Conservation (phyloP, 2,329 filamentous ascomycete species). For the Arthroderma sp. region DNA sequence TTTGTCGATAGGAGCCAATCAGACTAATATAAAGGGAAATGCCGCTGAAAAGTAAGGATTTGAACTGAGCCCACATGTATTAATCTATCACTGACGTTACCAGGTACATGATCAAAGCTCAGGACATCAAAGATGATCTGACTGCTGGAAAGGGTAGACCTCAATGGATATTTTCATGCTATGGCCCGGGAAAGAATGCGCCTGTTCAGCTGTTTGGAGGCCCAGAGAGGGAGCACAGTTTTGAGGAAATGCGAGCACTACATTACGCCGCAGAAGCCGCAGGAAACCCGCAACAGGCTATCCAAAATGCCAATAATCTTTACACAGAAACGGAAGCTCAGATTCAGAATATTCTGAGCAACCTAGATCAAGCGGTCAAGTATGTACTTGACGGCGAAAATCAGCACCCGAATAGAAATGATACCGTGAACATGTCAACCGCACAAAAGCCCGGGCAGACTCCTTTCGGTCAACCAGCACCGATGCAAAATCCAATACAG, state of each 20-base stretch:
- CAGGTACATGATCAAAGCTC: constrained; percentile 44
- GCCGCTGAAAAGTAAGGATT: too few species aligned
- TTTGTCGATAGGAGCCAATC: too few species aligned
- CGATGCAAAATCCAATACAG: neutral
- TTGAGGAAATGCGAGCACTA: constrained; percentile 66
- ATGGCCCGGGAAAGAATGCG: constrained; percentile 62
- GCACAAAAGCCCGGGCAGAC: constrained; percentile 5
- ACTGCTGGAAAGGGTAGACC: constrained; percentile 51
- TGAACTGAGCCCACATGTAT: too few species aligned
- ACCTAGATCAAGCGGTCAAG: constrained; percentile 58
- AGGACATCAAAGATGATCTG: constrained; percentile 53
- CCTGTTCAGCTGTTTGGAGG: constrained; percentile 78
- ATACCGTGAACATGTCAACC: constrained; percentile 27
- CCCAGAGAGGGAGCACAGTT: constrained; percentile 64
- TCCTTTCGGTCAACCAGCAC: constrained; percentile 20
- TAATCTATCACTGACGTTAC: neutral
- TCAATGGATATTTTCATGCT: constrained; percentile 75
- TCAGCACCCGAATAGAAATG: constrained; percentile 61
- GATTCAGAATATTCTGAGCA: constrained; percentile 55
- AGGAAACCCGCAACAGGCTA: constrained; percentile 45
- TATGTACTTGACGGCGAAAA: constrained; percentile 55
- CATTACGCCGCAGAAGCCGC: constrained; percentile 53
- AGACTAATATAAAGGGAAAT: too few species aligned
- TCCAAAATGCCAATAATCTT: constrained; percentile 41
- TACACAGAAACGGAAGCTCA: constrained; percentile 55